These are phyloP conservation scores for Avena insularis DNA, from an alignment of 176 grass and related monocot genomes.

Conservation along the genomic window DNA sequence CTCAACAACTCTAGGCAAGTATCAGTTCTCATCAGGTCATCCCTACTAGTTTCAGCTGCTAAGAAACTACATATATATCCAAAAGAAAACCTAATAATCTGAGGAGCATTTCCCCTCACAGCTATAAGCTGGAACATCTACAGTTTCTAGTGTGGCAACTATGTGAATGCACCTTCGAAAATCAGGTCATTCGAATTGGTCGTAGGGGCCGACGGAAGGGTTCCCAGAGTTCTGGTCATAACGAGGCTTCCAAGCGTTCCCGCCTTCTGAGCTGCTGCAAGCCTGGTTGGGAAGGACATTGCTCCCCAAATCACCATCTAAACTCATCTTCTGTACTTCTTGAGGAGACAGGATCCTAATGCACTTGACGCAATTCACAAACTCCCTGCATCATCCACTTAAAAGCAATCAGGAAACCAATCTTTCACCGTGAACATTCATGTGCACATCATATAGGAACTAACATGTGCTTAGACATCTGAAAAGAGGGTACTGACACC, in stretches of 20 bases:
- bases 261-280: constrained; percentile 90
- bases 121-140: constrained; percentile 40
- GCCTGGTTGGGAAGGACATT: constrained; percentile 78
- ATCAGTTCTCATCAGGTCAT: constrained; percentile 17
- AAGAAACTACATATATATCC: constrained; percentile 53
- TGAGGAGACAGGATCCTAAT: constrained; percentile 96
- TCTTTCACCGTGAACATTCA: background rate
- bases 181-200: constrained; percentile 72
- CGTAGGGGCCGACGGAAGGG: constrained; percentile 67
- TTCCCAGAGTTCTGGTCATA: constrained; percentile 74
- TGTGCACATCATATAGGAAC: background rate
- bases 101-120: constrained; percentile 37
- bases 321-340: constrained; percentile 95
- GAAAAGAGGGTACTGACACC: background rate
- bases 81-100: constrained; percentile 46
- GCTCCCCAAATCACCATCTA: constrained; percentile 87
- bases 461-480: background rate
- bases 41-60: constrained; percentile 38
- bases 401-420: constrained; percentile 35
- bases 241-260: constrained; percentile 76
- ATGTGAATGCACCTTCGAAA: constrained; percentile 27
- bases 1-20: constrained; percentile 22
- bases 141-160: constrained; percentile 14
- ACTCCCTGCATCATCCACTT: constrained; percentile 72
- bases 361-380: constrained; percentile 88